Base-by-base conservation (phyloP, 306 rosid genomes). In the Vigna mungo region DNA sequence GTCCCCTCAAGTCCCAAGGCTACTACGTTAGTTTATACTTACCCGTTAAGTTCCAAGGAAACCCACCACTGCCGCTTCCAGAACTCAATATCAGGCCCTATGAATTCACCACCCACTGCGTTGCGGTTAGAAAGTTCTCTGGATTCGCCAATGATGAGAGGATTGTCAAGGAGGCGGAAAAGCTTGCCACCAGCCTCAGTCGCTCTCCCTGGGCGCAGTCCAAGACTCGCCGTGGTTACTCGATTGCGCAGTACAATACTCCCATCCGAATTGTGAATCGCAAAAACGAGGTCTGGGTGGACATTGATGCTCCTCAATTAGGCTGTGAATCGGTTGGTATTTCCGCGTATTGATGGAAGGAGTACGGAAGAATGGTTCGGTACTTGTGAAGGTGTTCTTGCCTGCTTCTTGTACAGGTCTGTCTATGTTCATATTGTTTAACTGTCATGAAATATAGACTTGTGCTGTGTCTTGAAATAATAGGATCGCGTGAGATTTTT, bases 261-360 rank as follows among this genome's bases (percentile, higher is more conserved):
- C 96, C 97, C 3, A 81, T 89, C 27, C 39, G 69, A 69, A 47
- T 89, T 39, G 59, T 68, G 25, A 89, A 89, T 9, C 90, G 94
- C 30, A 85, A 46, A 18, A 94, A 91, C 69, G 96, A 91, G 83
- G 91, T 93, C 67, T 91, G 97, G 98, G 93, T 87, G 11, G 97
- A 88, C 20, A 16, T 91, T 46, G 64, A 78, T 74, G 85, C 89
- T 12, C 82, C 88, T 43, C 76, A 83, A 3, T 53, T 87, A 1
- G 94, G 80, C 3, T 84, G 88, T 60, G 9, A 78, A 8, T 56
- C 39, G 11, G 61, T 64, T 75, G 79, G 6, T 41, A 71, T 68
- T 72, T 89, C 92, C 32, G 20, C 87, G 2, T 87, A 80, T 74
- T 89, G 85, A 87, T 41, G 4, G 15, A 62, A 11, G n/a, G 62